phyloP scores from a whole-genome alignment of 805 yeast species.

The Saccharomyces mikatae region DNA sequence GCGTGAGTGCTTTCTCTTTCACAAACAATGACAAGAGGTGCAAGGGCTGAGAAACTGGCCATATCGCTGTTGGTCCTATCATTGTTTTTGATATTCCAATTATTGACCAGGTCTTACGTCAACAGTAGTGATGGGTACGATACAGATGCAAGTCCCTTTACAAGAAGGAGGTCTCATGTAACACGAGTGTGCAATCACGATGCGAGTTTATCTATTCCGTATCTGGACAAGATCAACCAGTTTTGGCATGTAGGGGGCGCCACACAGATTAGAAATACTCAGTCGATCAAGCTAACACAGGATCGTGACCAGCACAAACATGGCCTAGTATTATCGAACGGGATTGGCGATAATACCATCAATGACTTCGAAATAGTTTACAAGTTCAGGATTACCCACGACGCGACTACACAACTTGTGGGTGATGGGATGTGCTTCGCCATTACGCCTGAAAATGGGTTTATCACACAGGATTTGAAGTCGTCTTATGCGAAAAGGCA shows the following conservation, averaged over 20 bases:
- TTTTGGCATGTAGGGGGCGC: conserved; percentile 26
- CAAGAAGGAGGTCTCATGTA: background rate
- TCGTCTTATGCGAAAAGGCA: conserved; percentile 25
- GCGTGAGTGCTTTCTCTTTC: background rate
- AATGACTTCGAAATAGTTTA: conserved; percentile 25
- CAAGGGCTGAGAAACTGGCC: background rate
- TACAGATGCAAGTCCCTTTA: background rate
- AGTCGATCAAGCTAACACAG: conserved; percentile 17
- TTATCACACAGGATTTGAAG: conserved; percentile 16
- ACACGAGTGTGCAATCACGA: conserved; percentile 14
- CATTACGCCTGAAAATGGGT: conserved; percentile 25
- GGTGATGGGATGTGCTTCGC: conserved; percentile 27
- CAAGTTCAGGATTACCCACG: conserved; percentile 12
- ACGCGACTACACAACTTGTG: conserved; percentile 1
- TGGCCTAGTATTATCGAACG: conserved; percentile 26
- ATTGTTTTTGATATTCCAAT: conserved; percentile 1
- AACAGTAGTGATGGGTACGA: background rate
- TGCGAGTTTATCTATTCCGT: conserved; percentile 24
- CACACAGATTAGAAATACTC: conserved; percentile 24
- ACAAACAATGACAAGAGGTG: background rate
- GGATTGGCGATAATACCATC: conserved; percentile 28
- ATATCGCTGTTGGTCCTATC: background rate
- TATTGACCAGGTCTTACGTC: conserved; percentile 1
- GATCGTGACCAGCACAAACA: conserved; percentile 9
- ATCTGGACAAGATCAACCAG: conserved; percentile 23